Conservation (phyloP, 2,329 filamentous ascomycete species). For the Aspergillus oerlinghausenensis region DNA sequence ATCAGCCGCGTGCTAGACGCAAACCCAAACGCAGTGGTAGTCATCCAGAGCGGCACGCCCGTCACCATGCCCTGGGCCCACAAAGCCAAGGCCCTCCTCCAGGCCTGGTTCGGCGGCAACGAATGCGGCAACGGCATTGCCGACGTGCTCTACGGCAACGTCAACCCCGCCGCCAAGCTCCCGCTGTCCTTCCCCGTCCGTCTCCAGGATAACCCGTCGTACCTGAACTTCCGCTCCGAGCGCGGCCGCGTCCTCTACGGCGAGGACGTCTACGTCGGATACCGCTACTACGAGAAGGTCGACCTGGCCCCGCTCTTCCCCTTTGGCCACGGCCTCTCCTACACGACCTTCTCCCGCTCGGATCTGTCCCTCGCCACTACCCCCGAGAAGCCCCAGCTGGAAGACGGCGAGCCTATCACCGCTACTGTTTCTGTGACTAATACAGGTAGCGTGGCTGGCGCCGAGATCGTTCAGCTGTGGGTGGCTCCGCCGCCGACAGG, state of each 20-base stretch:
- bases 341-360: conserved; percentile 62
- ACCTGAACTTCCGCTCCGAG: conserved; percentile 69
- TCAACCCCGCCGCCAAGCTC: conserved; percentile 71
- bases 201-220: conserved; percentile 68
- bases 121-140: conserved; percentile 78
- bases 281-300: conserved; percentile 73
- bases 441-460: conserved; percentile 49
- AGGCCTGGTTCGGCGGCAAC: conserved; percentile 85
- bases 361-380: conserved; percentile 37
- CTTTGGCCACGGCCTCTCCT: conserved; percentile 76
- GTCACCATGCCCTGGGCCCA: conserved; percentile 48
- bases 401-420: conserved; percentile 44
- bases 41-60: conserved; percentile 74
- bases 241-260: conserved; percentile 69
- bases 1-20: conserved; percentile 61
- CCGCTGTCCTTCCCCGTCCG: conserved; percentile 67
- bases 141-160: conserved; percentile 69
- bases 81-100: conserved; percentile 55
- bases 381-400: conserved; percentile 32
- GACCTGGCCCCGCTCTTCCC: conserved; percentile 63
- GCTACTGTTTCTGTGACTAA: conserved; percentile 49
- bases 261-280: conserved; percentile 76
- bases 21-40: conserved; percentile 66
- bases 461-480: conserved; percentile 55
- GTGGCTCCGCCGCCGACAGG: conserved; percentile 43